phyloP scores from a whole-genome alignment of 2,329 filamentous ascomycete species.

The Aureobasidium sp. region DNA sequence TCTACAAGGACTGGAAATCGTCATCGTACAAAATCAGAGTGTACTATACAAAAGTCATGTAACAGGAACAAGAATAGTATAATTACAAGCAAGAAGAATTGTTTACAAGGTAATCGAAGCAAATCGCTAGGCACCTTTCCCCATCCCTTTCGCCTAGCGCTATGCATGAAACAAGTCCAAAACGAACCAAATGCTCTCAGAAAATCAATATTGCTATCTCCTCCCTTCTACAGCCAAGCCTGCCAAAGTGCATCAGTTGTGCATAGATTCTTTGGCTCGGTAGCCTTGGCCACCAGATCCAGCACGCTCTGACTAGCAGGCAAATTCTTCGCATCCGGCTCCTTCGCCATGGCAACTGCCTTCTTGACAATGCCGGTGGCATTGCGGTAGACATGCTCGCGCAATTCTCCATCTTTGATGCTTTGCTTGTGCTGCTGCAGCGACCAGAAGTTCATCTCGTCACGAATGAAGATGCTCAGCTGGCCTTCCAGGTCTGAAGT shows the following conservation, averaged over 20 bases:
- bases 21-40: neutral
- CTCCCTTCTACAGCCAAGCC: constrained; percentile 60
- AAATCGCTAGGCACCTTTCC: constrained; percentile 2
- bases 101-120: neutral
- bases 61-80: neutral
- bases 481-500: constrained; percentile 78
- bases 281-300: constrained; percentile 84
- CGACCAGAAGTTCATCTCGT: constrained; percentile 98
- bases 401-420: constrained; percentile 60
- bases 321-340: constrained; percentile 59
- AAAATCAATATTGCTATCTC: neutral
- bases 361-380: constrained; percentile 88
- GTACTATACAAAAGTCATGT: neutral
- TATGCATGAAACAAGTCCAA: neutral
- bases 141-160: constrained; percentile 10
- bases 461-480: constrained; percentile 86
- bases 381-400: constrained; percentile 77
- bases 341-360: constrained; percentile 69
- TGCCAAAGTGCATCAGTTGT: constrained; percentile 94
- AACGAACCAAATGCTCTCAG: neutral
- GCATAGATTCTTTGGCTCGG: constrained; percentile 82
- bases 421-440: constrained; percentile 64
- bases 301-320: constrained; percentile 97
- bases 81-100: neutral
- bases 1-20: too few relatives aligned